These are phyloP conservation scores for Ulota crispa DNA, from an alignment of 225 moss, liverwort and hornwort species.

Conservation along the genomic window DNA sequence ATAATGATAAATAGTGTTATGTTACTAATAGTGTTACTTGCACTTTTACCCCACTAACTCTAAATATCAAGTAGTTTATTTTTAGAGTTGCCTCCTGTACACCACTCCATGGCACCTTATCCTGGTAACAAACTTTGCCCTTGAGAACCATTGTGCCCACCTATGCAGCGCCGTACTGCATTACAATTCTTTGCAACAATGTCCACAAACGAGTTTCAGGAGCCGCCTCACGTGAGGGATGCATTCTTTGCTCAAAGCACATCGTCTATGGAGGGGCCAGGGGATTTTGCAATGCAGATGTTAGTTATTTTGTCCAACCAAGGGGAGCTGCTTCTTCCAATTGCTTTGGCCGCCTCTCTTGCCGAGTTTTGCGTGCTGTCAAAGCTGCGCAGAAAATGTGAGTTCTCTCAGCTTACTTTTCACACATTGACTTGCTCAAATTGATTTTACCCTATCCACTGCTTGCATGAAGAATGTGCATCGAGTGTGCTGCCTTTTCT, in stretches of 20 bases:
- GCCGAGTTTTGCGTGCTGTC: slow-evolving; percentile 52
- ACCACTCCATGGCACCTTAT: no score
- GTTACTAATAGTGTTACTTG: no score
- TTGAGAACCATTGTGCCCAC: no score
- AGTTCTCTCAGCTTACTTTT: background rate
- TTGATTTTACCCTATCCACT: background rate
- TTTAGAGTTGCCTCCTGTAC: no score
- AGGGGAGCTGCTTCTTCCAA: slow-evolving; percentile 54
- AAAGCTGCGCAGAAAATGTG: slow-evolving; percentile 45
- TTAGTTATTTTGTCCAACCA: slow-evolving; percentile 45
- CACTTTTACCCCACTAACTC: no score
- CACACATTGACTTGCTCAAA: background rate
- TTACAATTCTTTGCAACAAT: no score
- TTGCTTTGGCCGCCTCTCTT: slow-evolving; percentile 55
- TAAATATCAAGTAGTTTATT: no score
- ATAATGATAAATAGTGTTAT: no score
- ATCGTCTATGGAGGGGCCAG: slow-evolving; percentile 38
- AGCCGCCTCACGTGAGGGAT: slow-evolving; percentile 51
- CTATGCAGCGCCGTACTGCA: no score
- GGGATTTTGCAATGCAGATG: slow-evolving; percentile 47
- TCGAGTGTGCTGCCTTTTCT: background rate
- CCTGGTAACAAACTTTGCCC: no score
- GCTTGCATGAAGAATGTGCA: background rate
- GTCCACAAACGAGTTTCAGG: slow-evolving; percentile 42
- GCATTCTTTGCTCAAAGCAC: slow-evolving; percentile 49